Evolutionary conservation across 306 rosid species (phyloP).

Genomic region (Quercus variabilis): DNA sequence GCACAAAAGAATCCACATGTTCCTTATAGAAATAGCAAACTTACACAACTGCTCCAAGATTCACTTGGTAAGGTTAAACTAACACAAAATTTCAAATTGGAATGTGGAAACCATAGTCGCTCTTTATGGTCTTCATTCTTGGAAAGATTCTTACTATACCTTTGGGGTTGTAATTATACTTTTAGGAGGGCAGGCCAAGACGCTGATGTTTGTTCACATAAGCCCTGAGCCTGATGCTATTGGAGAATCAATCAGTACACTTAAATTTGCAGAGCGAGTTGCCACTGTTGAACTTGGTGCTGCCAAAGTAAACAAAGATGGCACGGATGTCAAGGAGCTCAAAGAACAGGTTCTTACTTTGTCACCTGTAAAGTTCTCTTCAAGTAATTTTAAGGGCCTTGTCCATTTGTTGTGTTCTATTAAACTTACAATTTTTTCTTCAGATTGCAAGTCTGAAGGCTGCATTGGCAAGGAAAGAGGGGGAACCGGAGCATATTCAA

Average conservation of each 20-base stretch:
- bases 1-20: conserved; percentile 94
- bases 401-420: not conserved
- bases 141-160: not conserved
- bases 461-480: conserved; percentile 70
- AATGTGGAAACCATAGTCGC: not conserved
- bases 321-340: conserved; percentile 79
- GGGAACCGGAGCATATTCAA: conserved; percentile 38
- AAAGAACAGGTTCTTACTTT: conserved; percentile 73
- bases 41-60: conserved; percentile 94
- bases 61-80: conserved; percentile 72
- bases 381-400: conserved; percentile 14
- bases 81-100: not conserved
- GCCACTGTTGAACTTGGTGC: conserved; percentile 96
- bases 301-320: conserved; percentile 86
- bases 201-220: conserved; percentile 93
- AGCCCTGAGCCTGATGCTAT: conserved; percentile 81
- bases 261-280: conserved; percentile 95
- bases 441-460: conserved; percentile 81
- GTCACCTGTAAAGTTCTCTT: not conserved
- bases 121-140: not conserved
- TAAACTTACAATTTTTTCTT: conserved; percentile 11
- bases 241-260: conserved; percentile 87
- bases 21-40: conserved; percentile 95
- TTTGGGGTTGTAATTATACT: conserved; percentile 15
- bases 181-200: conserved; percentile 95